phyloP scores from a whole-genome alignment of 75 land plant species.

The Pseudotsuga menziesii region DNA sequence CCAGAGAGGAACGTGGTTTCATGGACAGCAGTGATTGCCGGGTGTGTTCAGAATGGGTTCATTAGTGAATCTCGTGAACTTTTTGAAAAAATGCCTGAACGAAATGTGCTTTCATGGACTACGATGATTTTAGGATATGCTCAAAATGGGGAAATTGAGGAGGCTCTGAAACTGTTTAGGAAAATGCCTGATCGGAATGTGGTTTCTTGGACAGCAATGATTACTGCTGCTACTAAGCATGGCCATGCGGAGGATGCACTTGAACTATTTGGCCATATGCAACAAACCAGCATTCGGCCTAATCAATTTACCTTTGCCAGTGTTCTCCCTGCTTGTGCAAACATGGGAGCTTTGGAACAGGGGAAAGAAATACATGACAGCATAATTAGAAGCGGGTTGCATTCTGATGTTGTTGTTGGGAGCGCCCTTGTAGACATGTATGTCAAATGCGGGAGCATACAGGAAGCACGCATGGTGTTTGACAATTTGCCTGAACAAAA shows the following conservation, averaged over 20 bases:
- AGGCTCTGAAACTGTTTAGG: neutral
- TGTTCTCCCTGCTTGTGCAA: conserved; percentile 2
- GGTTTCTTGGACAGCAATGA: conserved; percentile 6
- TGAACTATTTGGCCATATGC: neutral
- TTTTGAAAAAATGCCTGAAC: conserved; percentile 17
- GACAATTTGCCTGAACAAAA: conserved; percentile 31
- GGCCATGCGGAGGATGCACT: neutral
- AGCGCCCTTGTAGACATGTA: conserved; percentile 14
- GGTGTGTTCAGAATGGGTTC: conserved; percentile 19
- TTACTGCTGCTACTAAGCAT: neutral
- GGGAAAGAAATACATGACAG: neutral
- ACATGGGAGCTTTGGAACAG: neutral
- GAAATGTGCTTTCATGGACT: conserved; percentile 12
- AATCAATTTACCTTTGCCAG: conserved; percentile 1
- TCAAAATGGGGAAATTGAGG: neutral
- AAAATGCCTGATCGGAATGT: neutral
- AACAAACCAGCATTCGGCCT: neutral
- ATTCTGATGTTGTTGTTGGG: conserved; percentile 1
- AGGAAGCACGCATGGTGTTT: conserved; percentile 27
- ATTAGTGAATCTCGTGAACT: conserved; percentile 11
- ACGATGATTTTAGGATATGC: conserved; percentile 13
- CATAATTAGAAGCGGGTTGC: neutral
- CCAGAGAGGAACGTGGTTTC: conserved; percentile 23
- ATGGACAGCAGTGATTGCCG: conserved; percentile 24
- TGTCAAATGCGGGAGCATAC: conserved; percentile 32